phyloP scores from a whole-genome alignment of 352 stramenopile species.

The Blastocystis sp. region DNA sequence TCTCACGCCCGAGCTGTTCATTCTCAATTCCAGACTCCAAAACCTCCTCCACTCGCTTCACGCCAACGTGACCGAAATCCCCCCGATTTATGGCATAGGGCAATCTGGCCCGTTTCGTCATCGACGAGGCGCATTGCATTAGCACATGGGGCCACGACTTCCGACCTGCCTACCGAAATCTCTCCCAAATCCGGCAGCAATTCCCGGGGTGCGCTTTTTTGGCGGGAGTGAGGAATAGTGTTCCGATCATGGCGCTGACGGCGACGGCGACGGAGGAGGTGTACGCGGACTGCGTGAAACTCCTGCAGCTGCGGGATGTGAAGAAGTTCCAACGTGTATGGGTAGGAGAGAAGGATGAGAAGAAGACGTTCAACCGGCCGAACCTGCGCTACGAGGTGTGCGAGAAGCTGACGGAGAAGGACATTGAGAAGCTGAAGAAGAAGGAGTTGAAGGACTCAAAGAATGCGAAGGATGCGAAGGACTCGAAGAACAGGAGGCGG shows the following conservation, averaged over 20 bases:
- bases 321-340: conserved; percentile 47
- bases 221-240: conserved; percentile 54
- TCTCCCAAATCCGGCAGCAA: conserved; percentile 84
- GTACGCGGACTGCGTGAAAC: conserved; percentile 79
- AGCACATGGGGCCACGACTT: conserved; percentile 97
- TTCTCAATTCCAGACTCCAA: not conserved
- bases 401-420: conserved; percentile 73
- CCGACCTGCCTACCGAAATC: conserved; percentile 91
- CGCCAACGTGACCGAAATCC: conserved; percentile 16
- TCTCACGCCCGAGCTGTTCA: conserved; percentile 62
- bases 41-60: conserved; percentile 39
- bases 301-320: conserved; percentile 76
- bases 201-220: conserved; percentile 84
- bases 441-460: conserved; percentile 70
- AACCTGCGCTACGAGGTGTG: conserved; percentile 83
- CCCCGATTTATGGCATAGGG: conserved; percentile 58
- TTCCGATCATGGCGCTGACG: conserved; percentile 83
- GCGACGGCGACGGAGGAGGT: conserved; percentile 83
- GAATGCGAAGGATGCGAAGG: conserved; percentile 71
- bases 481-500: conserved; percentile 71
- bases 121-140: conserved; percentile 94
- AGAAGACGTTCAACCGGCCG: conserved; percentile 81
- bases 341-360: conserved; percentile 70
- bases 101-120: conserved; percentile 90
- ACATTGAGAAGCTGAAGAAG: conserved; percentile 72